phyloP scores from a whole-genome alignment of 2,329 filamentous ascomycete species.

The Fusarium dlaminii region DNA sequence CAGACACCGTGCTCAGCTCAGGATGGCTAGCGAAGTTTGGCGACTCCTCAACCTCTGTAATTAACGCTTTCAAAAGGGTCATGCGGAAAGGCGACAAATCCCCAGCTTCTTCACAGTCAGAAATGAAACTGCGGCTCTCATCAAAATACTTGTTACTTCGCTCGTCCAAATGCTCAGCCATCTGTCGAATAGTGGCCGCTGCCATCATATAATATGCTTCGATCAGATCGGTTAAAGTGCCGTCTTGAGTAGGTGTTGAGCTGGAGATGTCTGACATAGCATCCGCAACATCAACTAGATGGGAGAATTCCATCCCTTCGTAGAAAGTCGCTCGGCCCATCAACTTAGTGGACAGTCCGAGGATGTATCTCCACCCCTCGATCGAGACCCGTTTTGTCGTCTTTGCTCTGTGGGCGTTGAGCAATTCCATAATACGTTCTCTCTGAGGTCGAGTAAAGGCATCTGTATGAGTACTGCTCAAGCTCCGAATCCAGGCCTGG shows the following conservation, averaged over 20 bases:
- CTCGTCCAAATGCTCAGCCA: conserved; percentile 55
- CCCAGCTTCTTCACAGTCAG: conserved; percentile 34
- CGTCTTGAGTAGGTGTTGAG: conserved; percentile 38
- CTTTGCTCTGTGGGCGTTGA: conserved; percentile 44
- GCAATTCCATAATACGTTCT: conserved; percentile 53
- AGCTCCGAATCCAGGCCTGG: conserved; percentile 44
- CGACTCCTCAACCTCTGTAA: conserved; percentile 42
- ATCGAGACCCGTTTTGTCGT: conserved; percentile 40
- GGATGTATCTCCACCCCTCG: conserved; percentile 49
- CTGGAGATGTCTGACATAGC: conserved; percentile 43
- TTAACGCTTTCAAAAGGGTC: conserved; percentile 50
- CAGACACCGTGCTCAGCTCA: conserved; percentile 37
- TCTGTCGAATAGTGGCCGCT: conserved; percentile 52
- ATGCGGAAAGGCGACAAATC: conserved; percentile 46
- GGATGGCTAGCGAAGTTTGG: conserved; percentile 40
- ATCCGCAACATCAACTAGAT: conserved; percentile 49
- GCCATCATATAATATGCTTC: conserved; percentile 47
- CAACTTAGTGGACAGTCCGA: conserved; percentile 59
- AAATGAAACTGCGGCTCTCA: conserved; percentile 41
- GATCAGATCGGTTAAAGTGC: conserved; percentile 46
- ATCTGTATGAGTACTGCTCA: conserved; percentile 51
- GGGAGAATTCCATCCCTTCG: conserved; percentile 54
- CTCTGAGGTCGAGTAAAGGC: conserved; percentile 54
- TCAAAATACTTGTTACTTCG: conserved; percentile 54
- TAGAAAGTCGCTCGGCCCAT: conserved; percentile 64